Evolutionary conservation across 202 grass and related monocot species (phyloP), one percentile per base, ranked within the genome.

Genomic region (Musa balbisiana): DNA sequence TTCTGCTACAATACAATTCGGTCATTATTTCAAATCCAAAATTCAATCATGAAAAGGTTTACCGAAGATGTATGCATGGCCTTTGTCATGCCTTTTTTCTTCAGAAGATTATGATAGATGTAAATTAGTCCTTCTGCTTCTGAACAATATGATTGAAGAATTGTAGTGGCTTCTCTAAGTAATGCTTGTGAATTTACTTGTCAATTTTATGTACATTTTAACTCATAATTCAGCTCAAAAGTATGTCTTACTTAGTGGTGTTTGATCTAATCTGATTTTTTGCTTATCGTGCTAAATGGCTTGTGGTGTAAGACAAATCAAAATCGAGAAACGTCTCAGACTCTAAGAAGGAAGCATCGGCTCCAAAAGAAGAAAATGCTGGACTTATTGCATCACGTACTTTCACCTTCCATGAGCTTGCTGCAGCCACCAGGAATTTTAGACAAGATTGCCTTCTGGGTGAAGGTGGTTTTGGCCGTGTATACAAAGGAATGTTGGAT

Each of bases 371-470:
- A 26, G 92, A 86, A 23, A 89, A 58, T 67, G 86, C 56, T 66
- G 84, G 87, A 78, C 86, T 89, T 77, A 96, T 96, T 64, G 92
- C 89, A 51, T 88, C 92, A 52, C 89, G 89, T 23, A 92, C 87
- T 58, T 96, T 96, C 78, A 96, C 89, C 69, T 92, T 96, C 55
- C 84, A 84, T 77, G 89, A 96, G 66, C 89, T 96, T 78, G 92
- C 89, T 66, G 78, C 82, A 66, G 92, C 86, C 60, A 96, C 92
- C 3, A 92, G 89, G 80, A 96, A 92, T 51, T 96, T 96, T 83
- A 85, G 79, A 62, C 87, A 92, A 63, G 89, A 92, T 79, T 84
- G 82, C 82, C 73, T 87, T 64, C 71, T 96, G 67, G 89, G 92
- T 1, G 92, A 89, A 73, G 92, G 92, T 63, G 92, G 92, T 76